A percentile compares a stretch with the other conserved stretches of the same genome.
Conservation (phyloP, 1,139 yeast genomes). For the Kodamaea sp. region DNA sequence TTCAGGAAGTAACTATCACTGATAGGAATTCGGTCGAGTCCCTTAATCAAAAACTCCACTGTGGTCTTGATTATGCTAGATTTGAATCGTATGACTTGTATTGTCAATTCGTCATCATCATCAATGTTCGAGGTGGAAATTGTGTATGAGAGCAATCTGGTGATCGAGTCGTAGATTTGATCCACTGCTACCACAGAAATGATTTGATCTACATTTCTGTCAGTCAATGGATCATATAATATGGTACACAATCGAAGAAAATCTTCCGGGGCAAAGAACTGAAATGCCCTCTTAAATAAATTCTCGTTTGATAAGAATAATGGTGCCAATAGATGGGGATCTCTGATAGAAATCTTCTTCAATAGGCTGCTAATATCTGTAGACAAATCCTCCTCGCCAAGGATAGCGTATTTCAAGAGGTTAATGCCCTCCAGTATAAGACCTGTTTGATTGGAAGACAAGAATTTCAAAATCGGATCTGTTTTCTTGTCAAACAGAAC, state of each 20-base stretch:
- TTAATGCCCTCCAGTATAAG: slow-evolving; percentile 38
- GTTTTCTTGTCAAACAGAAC: slow-evolving; percentile 29
- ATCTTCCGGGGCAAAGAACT: slow-evolving; percentile 34
- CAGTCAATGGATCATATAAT: slow-evolving; percentile 27
- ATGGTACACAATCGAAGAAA: slow-evolving; percentile 36
- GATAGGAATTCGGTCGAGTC: slow-evolving; percentile 35
- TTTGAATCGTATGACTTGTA: slow-evolving; percentile 39
- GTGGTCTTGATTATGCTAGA: slow-evolving; percentile 30
- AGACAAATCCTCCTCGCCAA: slow-evolving; percentile 38
- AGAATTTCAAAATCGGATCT: slow-evolving; percentile 40
- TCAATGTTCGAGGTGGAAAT: slow-evolving; percentile 34
- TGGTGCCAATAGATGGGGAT: slow-evolving; percentile 33
- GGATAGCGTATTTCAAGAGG: slow-evolving; percentile 40
- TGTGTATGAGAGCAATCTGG: slow-evolving; percentile 30
- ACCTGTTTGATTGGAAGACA: slow-evolving; percentile 32
- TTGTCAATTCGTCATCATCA: slow-evolving; percentile 34
- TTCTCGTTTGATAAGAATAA: slow-evolving; percentile 29
- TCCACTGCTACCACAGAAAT: slow-evolving; percentile 27
- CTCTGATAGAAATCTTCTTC: slow-evolving; percentile 28
- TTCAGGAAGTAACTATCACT: slow-evolving; percentile 34
- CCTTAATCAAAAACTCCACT: slow-evolving; percentile 27
- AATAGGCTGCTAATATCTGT: slow-evolving; percentile 24
- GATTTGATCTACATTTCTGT: slow-evolving; percentile 23
- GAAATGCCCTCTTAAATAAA: slow-evolving; percentile 25
- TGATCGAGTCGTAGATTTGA: slow-evolving; percentile 31